Evolutionary conservation across 495 filamentous ascomycete genomes (phyloP).

Genomic region (Daldinia childiae): DNA sequence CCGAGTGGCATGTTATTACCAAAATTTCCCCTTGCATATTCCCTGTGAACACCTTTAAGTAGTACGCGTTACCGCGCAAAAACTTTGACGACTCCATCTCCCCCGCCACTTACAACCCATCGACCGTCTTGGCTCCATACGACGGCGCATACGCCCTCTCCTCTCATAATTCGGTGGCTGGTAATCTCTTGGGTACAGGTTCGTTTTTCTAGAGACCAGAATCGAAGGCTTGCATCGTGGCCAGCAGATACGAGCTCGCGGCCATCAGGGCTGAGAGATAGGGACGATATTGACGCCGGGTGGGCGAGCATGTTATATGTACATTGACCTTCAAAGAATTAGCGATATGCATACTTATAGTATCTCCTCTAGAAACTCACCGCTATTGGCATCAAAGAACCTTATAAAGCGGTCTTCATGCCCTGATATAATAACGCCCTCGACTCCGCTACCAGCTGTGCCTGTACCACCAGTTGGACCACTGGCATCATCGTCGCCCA

Average conservation of each 20-base stretch:
- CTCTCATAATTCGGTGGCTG: constrained; percentile 88
- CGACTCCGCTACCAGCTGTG: constrained; percentile 71
- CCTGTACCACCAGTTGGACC: constrained; percentile 80
- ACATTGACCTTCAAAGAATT: constrained; percentile 81
- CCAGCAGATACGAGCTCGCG: constrained; percentile 94
- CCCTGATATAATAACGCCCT: constrained; percentile 92
- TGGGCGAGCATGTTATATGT: constrained; percentile 99
- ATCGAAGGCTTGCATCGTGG: constrained; percentile 91
- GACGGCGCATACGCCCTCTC: constrained; percentile 91
- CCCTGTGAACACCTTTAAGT: neutral
- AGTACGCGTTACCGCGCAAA: constrained; percentile 65
- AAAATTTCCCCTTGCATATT: constrained; percentile 8
- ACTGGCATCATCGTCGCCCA: constrained; percentile 62
- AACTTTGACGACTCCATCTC: constrained; percentile 97
- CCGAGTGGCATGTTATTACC: constrained; percentile 17
- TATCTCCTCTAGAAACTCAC: constrained; percentile 66
- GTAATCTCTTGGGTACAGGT: constrained; percentile 94
- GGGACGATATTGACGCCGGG: constrained; percentile 86
- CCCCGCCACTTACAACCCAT: constrained; percentile 93
- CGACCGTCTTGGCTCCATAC: constrained; percentile 94
- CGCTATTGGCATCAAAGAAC: constrained; percentile 98
- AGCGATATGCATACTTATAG: constrained; percentile 33
- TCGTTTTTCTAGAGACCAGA: constrained; percentile 97
- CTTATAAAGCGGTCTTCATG: constrained; percentile 95
- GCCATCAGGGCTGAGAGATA: constrained; percentile 91